Conservation (phyloP, 805 yeast species). For the Starmerella bacillaris region DNA sequence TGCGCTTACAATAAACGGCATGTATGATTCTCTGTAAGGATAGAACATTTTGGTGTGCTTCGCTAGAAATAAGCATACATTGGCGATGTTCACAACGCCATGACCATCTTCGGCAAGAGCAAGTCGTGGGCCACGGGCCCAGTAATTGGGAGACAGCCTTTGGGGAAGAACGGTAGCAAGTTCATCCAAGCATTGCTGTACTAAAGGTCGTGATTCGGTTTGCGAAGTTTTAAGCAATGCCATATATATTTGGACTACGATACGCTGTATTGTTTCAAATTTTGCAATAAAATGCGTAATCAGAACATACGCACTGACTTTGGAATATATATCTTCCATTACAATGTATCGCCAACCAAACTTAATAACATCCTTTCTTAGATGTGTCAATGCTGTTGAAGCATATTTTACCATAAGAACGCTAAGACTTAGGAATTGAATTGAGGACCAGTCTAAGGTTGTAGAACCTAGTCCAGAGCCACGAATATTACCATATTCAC, state of each 20-base stretch:
- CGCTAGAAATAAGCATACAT: constrained; percentile 75
- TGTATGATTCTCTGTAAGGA: constrained; percentile 72
- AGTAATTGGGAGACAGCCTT: constrained; percentile 41
- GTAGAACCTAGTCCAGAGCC: constrained; percentile 12
- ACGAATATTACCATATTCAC: constrained; percentile 7
- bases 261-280: constrained; percentile 72
- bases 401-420: constrained; percentile 56
- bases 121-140: constrained; percentile 92
- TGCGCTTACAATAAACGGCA: constrained; percentile 73
- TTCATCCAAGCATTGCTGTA: constrained; percentile 69
- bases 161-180: constrained; percentile 73
- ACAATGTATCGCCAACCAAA: constrained; percentile 89
- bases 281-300: constrained; percentile 72
- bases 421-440: constrained; percentile 66
- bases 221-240: constrained; percentile 74
- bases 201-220: constrained; percentile 64
- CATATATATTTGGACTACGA: constrained; percentile 82
- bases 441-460: constrained; percentile 51
- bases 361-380: constrained; percentile 69
- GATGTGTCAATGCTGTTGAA: constrained; percentile 38
- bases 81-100: constrained; percentile 67
- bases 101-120: constrained; percentile 80
- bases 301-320: constrained; percentile 81
- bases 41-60: constrained; percentile 72
- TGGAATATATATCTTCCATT: constrained; percentile 70